phyloP scores from a whole-genome alignment of 306 rosid species.

The Cucumis sativus region DNA sequence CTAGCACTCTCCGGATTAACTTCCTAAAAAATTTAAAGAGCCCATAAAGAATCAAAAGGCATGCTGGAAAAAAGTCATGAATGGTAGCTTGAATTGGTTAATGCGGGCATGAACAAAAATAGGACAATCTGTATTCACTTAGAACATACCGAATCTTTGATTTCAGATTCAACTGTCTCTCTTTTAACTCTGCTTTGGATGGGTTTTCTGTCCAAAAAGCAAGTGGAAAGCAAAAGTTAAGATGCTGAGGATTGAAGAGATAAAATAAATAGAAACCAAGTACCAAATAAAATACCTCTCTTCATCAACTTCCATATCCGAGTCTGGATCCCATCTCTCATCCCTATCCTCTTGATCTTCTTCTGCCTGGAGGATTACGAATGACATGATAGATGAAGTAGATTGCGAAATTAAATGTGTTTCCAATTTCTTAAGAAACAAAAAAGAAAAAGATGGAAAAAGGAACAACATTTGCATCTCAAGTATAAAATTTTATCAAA shows the following conservation, averaged over 20 bases:
- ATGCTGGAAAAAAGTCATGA: neutral
- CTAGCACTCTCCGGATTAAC: slow-evolving; percentile 37
- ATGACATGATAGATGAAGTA: neutral
- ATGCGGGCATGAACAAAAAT: neutral
- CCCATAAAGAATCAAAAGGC: neutral
- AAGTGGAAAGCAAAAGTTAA: slow-evolving; percentile 12
- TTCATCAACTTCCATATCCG: slow-evolving; percentile 56
- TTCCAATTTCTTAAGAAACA: neutral
- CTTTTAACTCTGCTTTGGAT: slow-evolving; percentile 50
- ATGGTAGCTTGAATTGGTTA: neutral
- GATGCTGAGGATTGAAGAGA: slow-evolving; percentile 4
- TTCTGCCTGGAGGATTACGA: slow-evolving; percentile 30
- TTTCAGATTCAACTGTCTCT: slow-evolving; percentile 53
- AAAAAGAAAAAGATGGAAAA: neutral
- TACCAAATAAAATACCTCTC: slow-evolving; percentile 38
- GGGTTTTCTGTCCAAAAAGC: slow-evolving; percentile 30
- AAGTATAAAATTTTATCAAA: neutral
- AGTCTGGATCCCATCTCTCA: slow-evolving; percentile 56
- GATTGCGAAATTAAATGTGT: neutral
- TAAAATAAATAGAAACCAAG: slow-evolving; percentile 3
- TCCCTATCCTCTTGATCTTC: slow-evolving; percentile 56
- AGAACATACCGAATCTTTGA: slow-evolving; percentile 48
- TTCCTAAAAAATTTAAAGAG: slow-evolving; percentile 14
- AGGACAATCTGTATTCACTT: slow-evolving; percentile 1
- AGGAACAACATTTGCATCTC: neutral